Conservation (phyloP, 2,329 filamentous ascomycete genomes). For the Ophiocordyceps unilateralis region DNA sequence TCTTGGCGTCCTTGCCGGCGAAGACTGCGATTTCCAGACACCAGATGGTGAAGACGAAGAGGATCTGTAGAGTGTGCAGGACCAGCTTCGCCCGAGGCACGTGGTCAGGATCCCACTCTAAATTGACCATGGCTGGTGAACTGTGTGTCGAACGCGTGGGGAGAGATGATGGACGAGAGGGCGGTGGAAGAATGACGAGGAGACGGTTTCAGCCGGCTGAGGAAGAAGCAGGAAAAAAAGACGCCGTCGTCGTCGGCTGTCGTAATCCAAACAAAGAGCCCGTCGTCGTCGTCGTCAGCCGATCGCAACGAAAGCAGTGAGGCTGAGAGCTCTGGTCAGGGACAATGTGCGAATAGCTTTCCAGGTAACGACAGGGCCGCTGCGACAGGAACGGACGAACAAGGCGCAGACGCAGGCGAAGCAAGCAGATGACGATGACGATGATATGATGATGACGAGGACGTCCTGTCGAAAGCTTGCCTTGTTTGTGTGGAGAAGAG, state of each 20-base stretch:
- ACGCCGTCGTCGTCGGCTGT: background rate
- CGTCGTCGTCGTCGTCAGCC: background rate
- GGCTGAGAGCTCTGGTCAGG: too few species aligned
- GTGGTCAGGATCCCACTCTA: slow-evolving; percentile 36
- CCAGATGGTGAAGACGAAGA: slow-evolving; percentile 38
- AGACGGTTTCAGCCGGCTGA: background rate
- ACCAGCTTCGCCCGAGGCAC: slow-evolving; percentile 39
- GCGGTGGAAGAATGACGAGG: too few species aligned
- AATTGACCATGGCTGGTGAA: slow-evolving; percentile 20
- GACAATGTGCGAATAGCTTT: too few species aligned
- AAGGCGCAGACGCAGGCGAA: background rate
- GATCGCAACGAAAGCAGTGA: too few species aligned
- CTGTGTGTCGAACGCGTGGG: too few species aligned
- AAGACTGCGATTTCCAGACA: slow-evolving; percentile 44
- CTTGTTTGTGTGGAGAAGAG: background rate
- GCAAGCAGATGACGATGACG: background rate
- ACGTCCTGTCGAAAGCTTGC: too few species aligned
- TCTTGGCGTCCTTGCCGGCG: slow-evolving; percentile 24
- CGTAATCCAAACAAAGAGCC: background rate
- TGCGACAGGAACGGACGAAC: background rate
- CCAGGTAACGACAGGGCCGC: too few species aligned
- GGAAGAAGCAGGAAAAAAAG: background rate
- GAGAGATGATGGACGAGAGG: background rate
- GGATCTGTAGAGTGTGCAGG: slow-evolving; percentile 36
- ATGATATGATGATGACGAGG: background rate